Conservation (phyloP, 805 yeast genomes). For the Yarrowia osloensis region DNA sequence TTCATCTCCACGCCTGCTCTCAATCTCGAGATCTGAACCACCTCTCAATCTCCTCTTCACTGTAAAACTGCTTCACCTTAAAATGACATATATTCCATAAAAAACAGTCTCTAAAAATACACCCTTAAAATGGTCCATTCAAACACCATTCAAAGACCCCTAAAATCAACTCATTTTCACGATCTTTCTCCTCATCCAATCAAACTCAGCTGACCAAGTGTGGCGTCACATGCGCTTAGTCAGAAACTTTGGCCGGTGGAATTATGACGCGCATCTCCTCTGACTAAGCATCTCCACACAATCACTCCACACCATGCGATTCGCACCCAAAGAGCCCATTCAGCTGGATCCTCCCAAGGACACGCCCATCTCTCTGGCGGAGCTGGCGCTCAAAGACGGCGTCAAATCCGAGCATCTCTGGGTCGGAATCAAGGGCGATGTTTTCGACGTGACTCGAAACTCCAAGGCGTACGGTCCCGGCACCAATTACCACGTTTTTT, state of each 20-base stretch:
- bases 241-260: background rate
- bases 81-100: no score
- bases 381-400: conserved; percentile 53
- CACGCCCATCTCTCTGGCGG: conserved; percentile 47
- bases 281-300: background rate
- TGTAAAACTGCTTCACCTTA: no score
- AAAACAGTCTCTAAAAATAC: no score
- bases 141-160: background rate
- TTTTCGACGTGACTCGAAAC: conserved; percentile 77
- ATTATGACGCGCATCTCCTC: background rate
- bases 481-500: conserved; percentile 66
- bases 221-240: conserved; percentile 10
- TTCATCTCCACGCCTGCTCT: no score
- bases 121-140: no score
- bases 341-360: conserved; percentile 54
- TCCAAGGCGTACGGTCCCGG: conserved; percentile 74
- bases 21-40: no score
- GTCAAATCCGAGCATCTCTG: conserved; percentile 52
- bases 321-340: conserved; percentile 56
- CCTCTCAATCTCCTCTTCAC: no score
- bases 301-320: conserved; percentile 6
- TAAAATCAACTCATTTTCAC: background rate
- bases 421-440: conserved; percentile 72
- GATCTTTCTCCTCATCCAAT: background rate
- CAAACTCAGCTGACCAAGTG: background rate